Evolutionary conservation across 306 rosid species (phyloP), one percentile per base, ranked within the genome.

Genomic region (Hippophae tibetana): DNA sequence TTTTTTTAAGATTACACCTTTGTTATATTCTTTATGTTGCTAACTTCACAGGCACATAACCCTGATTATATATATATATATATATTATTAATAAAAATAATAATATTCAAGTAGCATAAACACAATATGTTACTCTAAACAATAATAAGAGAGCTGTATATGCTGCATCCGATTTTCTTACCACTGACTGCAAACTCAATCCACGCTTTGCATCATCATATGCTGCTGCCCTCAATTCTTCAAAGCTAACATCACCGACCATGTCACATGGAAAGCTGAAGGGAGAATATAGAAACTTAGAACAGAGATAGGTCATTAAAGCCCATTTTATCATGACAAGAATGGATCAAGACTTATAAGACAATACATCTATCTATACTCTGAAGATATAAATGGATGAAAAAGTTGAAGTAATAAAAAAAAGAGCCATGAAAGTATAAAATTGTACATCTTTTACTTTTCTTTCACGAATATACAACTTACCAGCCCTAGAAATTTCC

Each of bases 221-320:
- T 52, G 98, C 98, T 25, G 78, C 75, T 46, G 82, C 79, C 59
- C 98, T 70, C 78, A 92, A 63, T 80, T 92, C 96, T 83, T 92
- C 95, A 40, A 69, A 85, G 79, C 98, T 92, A 65, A 83, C 68
- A 76, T 92, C 98, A 54, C 95, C 98, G 68, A 73, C 66, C 57
- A 92, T 87, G 69, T 92, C 98, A 74, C 98, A 87, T 61, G 86
- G 83, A 54, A 51, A 73, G 68, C 95, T 90, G 82, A 73, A 74
- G 61, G 58, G 23, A 68, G 66, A 45, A 64, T 55, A 51, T 66
- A 61, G 62, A 55, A 42, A 47, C 48, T 61, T 10, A 56, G 57
- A 45, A 65, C 42, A 8, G 44, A 14, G 42, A 51, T 63, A 43
- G 9, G 42, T 26, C 54, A 43, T 8, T 13, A 47, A 12, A 53